Base-by-base conservation (phyloP, 345 rosid species). In the Sonneratia alba region DNA sequence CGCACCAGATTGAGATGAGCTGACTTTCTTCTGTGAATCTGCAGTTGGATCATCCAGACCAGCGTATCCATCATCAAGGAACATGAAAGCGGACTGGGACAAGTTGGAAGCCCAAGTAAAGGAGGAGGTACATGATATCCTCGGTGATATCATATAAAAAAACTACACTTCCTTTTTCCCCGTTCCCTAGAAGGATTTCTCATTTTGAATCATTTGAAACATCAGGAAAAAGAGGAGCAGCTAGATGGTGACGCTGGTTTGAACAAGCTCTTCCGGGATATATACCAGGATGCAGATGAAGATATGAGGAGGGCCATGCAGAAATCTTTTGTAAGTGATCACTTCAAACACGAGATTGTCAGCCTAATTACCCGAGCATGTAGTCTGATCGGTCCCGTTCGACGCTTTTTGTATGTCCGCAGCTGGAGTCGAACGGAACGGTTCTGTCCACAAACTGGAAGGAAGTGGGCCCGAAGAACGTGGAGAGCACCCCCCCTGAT, bases 391-490 rank as follows among this genome's bases (percentile, higher is more conserved):
- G 7, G 4, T 55, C 24, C 14, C 0, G 64, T 6, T 59, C 27
- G 34, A 27, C 22, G 14, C 21, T 21, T 62, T 42, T 9, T 42
- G 10, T 42, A 6, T 42, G 10, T 43, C 10, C 36, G 18, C 77
- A 93, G 98, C 91, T 90, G 67, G 97, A 94, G 76, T 94, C 97
- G 10, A 92, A 85, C 34, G 98, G 95, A 71, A 91, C 98, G 0
- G 97, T 94, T 78, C 83, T 94, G 51, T 94, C 98, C 1, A 94
- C 97, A 14, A 87, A 91, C 81, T 94, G 98, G 98, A 85, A 90
- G 68, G 97, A 91, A 79, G 97, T 91, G 34, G 98, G 97, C 32
- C 10, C 80, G 1, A 87, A 91, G 95, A 89, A 80, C 82, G 89
- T 91, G 32, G 91, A 89, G 72, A 95, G 98, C 75, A 91, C 95